Percentiles rank a stretch among this genome's conserved stretches.
These are phyloP conservation scores for Cercospora berteroae DNA, from an alignment of 2,329 filamentous ascomycete species.

Conservation along the genomic window DNA sequence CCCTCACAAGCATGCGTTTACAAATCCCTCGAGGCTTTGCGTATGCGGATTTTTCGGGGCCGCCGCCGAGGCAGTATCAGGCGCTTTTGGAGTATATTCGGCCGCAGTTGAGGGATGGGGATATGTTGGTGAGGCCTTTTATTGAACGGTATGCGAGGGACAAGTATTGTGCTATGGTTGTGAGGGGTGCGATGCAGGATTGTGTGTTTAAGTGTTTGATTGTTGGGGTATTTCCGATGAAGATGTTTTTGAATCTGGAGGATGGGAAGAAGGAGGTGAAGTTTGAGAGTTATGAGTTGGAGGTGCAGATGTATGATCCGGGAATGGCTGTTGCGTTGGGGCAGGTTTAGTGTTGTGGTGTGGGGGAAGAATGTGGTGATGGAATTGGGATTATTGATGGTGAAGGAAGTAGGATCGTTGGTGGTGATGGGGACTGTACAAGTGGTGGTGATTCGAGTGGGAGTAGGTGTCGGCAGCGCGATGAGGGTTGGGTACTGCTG, in stretches of 20 bases:
- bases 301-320: conserved; percentile 16
- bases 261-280: neutral
- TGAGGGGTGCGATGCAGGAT: conserved; percentile 16
- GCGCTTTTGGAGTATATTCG: conserved; percentile 13
- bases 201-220: conserved; percentile 18
- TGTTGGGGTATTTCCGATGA: conserved; percentile 16
- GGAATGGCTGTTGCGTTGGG: conserved; percentile 5
- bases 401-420: too few species aligned
- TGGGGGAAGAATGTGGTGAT: neutral
- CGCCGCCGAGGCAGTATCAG: neutral
- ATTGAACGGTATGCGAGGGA: conserved; percentile 11
- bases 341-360: neutral
- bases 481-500: neutral
- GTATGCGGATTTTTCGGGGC: conserved; percentile 6
- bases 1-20: neutral
- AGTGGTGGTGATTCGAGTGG: too few species aligned
- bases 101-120: conserved; percentile 11
- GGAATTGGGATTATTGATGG: too few species aligned
- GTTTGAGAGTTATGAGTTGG: conserved; percentile 14
- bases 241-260: conserved; percentile 2
- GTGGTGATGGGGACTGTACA: too few species aligned
- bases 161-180: conserved; percentile 10
- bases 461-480: neutral
- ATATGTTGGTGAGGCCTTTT: conserved; percentile 15
- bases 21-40: conserved; percentile 5